Base-by-base conservation (phyloP, 345 rosid genomes). In the Bruguiera sexangula region DNA sequence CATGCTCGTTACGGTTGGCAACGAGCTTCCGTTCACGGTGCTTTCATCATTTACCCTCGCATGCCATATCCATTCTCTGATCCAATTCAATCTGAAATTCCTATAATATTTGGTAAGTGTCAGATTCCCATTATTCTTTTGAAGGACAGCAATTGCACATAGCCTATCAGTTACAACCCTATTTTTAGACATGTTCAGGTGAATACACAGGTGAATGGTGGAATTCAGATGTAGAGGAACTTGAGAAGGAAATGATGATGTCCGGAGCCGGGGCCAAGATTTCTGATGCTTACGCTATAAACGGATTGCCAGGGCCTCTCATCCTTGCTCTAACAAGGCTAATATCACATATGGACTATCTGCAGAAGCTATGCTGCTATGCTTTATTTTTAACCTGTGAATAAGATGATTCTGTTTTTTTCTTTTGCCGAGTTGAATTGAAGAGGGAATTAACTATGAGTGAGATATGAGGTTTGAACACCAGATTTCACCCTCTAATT, bases 291-390 rank as follows among this genome's bases (percentile, higher is more conserved):
- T 83, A 85, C 62, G 87, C 92, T 15, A 83, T 87, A 3, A 90
- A 90, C 65, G 93, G 89, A 61, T 73, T 86, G 29, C 90, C 93
- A 0, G 93, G 93, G 37, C 89, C 91, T 70, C 87, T 88, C 27
- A 83, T 55, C 81, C 80, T 65, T 86, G 93, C 76, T 88, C 96
- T 39, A 20, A 59, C 21, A 81, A 82, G 81, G 91, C 91, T 90
- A 75, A 31, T n/a, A 15, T 18, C 56, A 15, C 20, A 46, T 3
- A 10, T 15, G 46, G 46, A 39, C 46, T 2, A 10, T 39, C 46
- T 39, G 46, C 46, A 39, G 15, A 39, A 39, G 46, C 46, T 13
- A 9, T 39, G 46, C 4, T 10, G 15, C 46, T 39, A 39, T 39
- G 15, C 46, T 39, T 10, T 39, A 39, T 39, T 39, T 39, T 39